Conservation (phyloP, 345 rosid species). For the Aurinia saxatilis region DNA sequence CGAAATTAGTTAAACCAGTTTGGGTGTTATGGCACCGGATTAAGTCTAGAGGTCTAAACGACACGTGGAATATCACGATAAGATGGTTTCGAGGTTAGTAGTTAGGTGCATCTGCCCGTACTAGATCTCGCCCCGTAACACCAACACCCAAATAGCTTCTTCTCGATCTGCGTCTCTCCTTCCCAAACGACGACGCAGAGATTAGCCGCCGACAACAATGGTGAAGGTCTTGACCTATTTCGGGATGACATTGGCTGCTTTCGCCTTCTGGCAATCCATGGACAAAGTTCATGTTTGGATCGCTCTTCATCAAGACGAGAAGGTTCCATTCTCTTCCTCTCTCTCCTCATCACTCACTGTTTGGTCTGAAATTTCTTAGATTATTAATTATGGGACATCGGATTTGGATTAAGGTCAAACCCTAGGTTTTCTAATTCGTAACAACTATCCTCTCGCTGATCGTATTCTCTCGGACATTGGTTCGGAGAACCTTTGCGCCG, state of each 20-base stretch:
- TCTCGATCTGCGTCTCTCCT: constrained; percentile 15
- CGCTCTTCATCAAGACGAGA: constrained; percentile 71
- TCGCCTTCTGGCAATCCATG: constrained; percentile 84
- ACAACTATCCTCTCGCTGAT: neutral
- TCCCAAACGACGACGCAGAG: neutral
- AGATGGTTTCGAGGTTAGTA: neutral
- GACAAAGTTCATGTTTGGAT: constrained; percentile 91
- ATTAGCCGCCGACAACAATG: constrained; percentile 30
- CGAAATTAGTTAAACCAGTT: too few relatives aligned
- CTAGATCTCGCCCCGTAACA: neutral
- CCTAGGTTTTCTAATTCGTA: constrained; percentile 15
- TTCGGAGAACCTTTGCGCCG: neutral
- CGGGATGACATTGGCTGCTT: constrained; percentile 74
- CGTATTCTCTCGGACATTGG: too few relatives aligned
- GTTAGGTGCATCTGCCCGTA: neutral
- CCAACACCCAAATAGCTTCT: neutral
- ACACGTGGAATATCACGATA: neutral
- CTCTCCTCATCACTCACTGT: neutral
- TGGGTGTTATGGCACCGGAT: too few relatives aligned
- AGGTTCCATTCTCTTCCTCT: constrained; percentile 27
- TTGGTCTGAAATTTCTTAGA: neutral
- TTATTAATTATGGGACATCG: neutral
- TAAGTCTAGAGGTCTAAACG: neutral
- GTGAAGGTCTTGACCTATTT: constrained; percentile 63
- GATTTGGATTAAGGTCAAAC: constrained; percentile 23